Percentiles rank a stretch among this genome's conserved stretches.
Conservation (phyloP, 345 rosid species). For the Citrus mangshanensis region DNA sequence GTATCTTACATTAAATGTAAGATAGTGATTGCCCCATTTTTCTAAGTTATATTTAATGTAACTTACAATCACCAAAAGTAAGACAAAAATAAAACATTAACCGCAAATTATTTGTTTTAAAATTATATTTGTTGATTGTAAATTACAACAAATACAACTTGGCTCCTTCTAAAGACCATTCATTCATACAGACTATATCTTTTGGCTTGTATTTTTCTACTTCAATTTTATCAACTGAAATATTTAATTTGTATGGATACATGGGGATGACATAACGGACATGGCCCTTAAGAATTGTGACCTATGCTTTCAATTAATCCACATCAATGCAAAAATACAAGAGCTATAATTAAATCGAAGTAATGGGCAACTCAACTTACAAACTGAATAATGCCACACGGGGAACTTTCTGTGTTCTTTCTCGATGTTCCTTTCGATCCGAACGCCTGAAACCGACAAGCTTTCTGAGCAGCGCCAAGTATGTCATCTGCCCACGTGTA, state of each 20-base stretch:
- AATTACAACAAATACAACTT: no score
- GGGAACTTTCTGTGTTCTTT: slow-evolving; percentile 19
- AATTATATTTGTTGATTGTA: no score
- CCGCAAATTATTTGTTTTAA: no score
- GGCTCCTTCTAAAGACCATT: no score
- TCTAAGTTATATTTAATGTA: no score
- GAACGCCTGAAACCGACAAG: slow-evolving; percentile 9
- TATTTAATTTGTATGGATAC: not conserved
- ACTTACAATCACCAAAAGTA: no score
- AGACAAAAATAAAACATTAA: no score
- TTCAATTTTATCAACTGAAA: not conserved
- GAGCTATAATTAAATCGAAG: not conserved
- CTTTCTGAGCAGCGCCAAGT: not conserved
- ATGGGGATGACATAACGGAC: not conserved
- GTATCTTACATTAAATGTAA: no score
- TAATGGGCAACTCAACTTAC: not conserved
- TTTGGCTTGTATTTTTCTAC: not conserved
- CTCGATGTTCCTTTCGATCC: not conserved
- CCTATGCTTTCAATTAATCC: not conserved
- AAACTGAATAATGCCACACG: not conserved
- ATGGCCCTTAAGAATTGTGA: not conserved
- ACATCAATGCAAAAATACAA: slow-evolving; percentile 2
- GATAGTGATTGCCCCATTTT: no score
- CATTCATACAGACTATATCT: no score
- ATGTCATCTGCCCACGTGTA: slow-evolving; percentile 7